phyloP scores from a whole-genome alignment of 129 eudicot genomes.

The Ambrosia artemisiifolia region DNA sequence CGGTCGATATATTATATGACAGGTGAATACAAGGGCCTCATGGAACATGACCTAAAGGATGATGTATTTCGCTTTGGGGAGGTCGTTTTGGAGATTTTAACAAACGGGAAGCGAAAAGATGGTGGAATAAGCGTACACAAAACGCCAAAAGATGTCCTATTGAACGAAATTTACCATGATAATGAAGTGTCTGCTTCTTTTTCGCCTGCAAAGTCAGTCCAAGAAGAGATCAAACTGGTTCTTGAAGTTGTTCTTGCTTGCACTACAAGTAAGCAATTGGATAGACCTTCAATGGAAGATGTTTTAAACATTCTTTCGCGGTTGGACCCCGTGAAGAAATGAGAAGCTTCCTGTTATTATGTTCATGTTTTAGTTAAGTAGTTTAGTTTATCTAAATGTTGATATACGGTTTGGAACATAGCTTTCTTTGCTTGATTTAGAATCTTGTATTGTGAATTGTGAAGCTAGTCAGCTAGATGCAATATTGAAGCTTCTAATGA shows the following conservation, averaged over 20 bases:
- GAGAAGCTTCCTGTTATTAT: neutral
- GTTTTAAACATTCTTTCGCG: conserved; percentile 55
- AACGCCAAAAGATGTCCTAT: conserved; percentile 49
- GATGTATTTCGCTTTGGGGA: conserved; percentile 76
- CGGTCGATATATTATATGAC: too few species aligned
- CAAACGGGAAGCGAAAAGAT: conserved; percentile 58
- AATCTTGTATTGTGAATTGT: conserved; percentile 11
- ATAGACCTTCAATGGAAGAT: conserved; percentile 75
- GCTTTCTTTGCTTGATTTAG: conserved; percentile 25
- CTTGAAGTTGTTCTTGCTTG: conserved; percentile 70
- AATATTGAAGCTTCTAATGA: conserved; percentile 11
- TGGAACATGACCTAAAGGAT: conserved; percentile 49
- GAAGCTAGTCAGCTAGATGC: neutral
- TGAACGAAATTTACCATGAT: conserved; percentile 47
- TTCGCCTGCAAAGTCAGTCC: conserved; percentile 31
- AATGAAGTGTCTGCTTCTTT: conserved; percentile 40
- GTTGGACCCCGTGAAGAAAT: conserved; percentile 33
- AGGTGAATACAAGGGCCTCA: conserved; percentile 48
- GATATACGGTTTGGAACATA: conserved; percentile 31
- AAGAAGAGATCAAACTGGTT: conserved; percentile 53
- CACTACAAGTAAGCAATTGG: conserved; percentile 49
- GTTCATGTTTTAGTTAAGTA: conserved; percentile 7
- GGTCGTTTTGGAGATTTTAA: conserved; percentile 57
- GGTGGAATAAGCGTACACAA: conserved; percentile 37
- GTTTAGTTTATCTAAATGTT: conserved; percentile 18